Conservation (phyloP, 805 yeast genomes). For the Sugiyamaella valdiviana region DNA sequence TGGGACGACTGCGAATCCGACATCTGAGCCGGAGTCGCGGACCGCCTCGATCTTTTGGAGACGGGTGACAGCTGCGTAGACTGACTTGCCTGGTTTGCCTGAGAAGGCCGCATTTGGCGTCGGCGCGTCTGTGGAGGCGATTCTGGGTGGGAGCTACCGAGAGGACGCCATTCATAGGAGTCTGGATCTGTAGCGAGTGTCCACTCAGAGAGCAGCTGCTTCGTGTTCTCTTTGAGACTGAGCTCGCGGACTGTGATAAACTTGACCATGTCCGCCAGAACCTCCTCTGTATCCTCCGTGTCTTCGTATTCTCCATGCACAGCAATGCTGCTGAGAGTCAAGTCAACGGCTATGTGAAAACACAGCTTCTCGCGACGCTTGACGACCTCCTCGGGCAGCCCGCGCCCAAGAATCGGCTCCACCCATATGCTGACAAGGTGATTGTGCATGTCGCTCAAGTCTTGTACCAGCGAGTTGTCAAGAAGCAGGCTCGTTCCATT, state of each 20-base stretch:
- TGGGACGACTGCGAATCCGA: not conserved
- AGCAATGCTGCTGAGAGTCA: not conserved
- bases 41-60: not conserved
- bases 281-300: not conserved
- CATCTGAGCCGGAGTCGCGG: not conserved
- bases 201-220: constrained; percentile 14
- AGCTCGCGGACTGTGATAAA: not conserved
- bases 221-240: not conserved
- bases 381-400: not conserved
- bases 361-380: not conserved
- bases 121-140: not conserved
- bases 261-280: not conserved
- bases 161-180: constrained; percentile 6
- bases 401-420: not conserved
- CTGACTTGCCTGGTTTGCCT: not conserved
- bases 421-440: not conserved
- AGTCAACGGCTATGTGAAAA: not conserved
- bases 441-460: not conserved
- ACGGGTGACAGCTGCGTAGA: not conserved
- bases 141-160: constrained; percentile 1
- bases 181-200: constrained; percentile 1
- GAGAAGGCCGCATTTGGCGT: not conserved
- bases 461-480: not conserved
- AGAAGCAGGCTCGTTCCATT: not conserved
- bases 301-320: not conserved